These are phyloP conservation scores for Amniculicola lignicola DNA, from an alignment of 495 filamentous ascomycete species.

Conservation along the genomic window DNA sequence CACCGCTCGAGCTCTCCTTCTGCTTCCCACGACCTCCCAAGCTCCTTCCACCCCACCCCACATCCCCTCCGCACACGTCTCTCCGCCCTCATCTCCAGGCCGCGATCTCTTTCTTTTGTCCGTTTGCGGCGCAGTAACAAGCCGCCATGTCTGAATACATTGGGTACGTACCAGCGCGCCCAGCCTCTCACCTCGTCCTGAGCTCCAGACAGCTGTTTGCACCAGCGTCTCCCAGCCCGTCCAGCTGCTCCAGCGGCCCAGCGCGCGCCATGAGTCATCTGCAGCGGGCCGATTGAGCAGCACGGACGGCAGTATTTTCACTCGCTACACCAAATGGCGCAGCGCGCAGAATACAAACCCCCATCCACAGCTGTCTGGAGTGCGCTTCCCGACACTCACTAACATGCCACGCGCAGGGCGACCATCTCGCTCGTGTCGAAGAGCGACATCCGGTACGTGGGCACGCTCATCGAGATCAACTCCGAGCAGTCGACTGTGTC, in stretches of 20 bases:
- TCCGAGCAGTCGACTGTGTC: slow-evolving; percentile 94
- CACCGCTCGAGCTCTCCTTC: background rate
- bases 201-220: no score
- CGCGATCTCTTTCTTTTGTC: background rate
- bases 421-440: slow-evolving; percentile 90
- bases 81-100: background rate
- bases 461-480: slow-evolving; percentile 95
- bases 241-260: no score
- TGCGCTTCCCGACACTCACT: no score
- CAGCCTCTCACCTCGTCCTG: background rate
- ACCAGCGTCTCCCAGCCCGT: no score
- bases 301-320: no score
- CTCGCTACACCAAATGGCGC: no score
- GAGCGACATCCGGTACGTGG: slow-evolving; percentile 98
- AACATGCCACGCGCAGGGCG: slow-evolving; percentile 49
- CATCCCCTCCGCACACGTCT: background rate
- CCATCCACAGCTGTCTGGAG: slow-evolving; percentile 6
- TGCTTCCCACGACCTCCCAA: background rate
- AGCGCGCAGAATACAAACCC: no score
- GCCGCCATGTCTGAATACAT: slow-evolving; percentile 61
- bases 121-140: background rate
- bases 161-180: slow-evolving; percentile 45
- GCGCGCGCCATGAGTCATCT: no score
- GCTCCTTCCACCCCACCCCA: background rate
- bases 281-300: no score